Evolutionary conservation across 768 basidiomycete species (phyloP), one percentile per base, ranked within the genome.

Genomic region (Podaxis pistillaris): DNA sequence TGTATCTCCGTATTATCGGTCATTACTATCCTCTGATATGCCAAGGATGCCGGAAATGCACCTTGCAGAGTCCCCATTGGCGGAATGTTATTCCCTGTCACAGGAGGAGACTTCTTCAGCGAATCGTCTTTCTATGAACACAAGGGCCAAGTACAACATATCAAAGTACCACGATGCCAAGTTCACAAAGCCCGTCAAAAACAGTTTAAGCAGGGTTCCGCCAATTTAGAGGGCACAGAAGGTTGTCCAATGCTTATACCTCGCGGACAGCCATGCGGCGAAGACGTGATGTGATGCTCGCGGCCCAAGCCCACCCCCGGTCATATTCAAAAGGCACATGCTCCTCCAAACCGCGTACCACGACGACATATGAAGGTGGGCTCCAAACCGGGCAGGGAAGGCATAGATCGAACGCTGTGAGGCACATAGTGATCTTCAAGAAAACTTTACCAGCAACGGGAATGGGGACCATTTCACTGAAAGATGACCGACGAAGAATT

Each of bases 251-350:
- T 78, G 76, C 17, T 68, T 76, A 65, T 73, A 76, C 66, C 74
- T 76, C 67, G 83, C 83, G 9, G 83, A 82, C 3, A 82, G 62
- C 74, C 78, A 80, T 1, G 82, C 75, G 64, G 82, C 81, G 51
- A 78, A 65, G 65, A 83, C 33, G 33, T 33, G 33, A 30, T 30
- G 30, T 64, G 24, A 77, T 74, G 65, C 74, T 77, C 30, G 74
- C 55, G 33, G 76, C 74, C 80, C 81, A 61, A 41, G 46, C 26
- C 44, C n/a, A 17, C 19, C 41, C 19, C 33, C 9, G 9, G 44
- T 19, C 7, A 46, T 46, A 5, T 19, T 17, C 15, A 3, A 6
- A 17, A 17, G 17, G 17, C 44, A 8, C 60, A 61, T 54, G 62
- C 15, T 41, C n/a, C 26, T 37, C 26, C 58, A 33, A 15, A 60